Evolutionary conservation across 2,329 filamentous ascomycete genomes (phyloP), one percentile per base, ranked within the genome.

Genomic region (Colletotrichum somersetense): DNA sequence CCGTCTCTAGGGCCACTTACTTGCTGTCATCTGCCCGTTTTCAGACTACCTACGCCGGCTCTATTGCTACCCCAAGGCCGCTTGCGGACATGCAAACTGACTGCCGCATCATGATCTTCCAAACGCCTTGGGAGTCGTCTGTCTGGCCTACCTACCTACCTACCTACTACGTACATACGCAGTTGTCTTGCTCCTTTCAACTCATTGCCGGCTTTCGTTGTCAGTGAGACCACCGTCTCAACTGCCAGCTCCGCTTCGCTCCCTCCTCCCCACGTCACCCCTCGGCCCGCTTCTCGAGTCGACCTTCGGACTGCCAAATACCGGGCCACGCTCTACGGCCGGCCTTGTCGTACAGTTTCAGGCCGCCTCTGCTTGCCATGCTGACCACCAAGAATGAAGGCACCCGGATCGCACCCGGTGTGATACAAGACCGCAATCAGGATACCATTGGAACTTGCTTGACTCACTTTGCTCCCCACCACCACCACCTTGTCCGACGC

Each of bases 281-380:
- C 26, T 33, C 61, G 18, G 35, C 33, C 61, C 61, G n/a, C 42
- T 55, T 42, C 30, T 62, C 50, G 7, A 46, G 18, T 18, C 33
- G 30, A 52, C 16, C 35, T 18, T 40, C 23, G 16, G 18, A 10
- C 23, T 20, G 16, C 61, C 14, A 42, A 38, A 62, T 38, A 30
- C 48, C n/a, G 35, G 48, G 33, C 18, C 6, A 30, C 48, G 61
- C 35, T 33, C 20, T 16, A 40, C 35, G 30, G 16, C 58, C 56
- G 52, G 66, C 53, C 58, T 12, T 30, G 65, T 59, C 33, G 46
- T 16, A 59, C 65, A 58, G 65, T 69, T 64, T 59, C 58, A 72
- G 65, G 35, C 69, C 40, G 58, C 53, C 50, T 63, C 53, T 40
- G 50, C 46, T 59, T 42, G 44, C 46, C 44, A 62, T 62, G 48